These are phyloP conservation scores for Arthrobotrys pseudoclavata DNA, from an alignment of 2,329 filamentous ascomycete species.

Conservation along the genomic window DNA sequence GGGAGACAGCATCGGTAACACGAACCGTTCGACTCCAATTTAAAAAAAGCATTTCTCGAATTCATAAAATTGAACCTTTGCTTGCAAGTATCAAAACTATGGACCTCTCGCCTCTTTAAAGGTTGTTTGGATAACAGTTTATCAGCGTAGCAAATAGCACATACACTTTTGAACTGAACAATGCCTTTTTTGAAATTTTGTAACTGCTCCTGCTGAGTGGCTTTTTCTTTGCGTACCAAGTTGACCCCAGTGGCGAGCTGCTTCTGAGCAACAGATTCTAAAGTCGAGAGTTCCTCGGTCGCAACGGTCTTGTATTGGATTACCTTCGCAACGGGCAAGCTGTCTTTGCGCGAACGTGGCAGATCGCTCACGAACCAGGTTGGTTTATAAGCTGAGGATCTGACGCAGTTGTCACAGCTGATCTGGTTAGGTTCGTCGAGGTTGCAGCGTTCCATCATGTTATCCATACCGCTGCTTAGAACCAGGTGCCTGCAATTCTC, in stretches of 20 bases:
- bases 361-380: background rate
- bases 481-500: background rate
- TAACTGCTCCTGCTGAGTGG: background rate
- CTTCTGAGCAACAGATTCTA: no score
- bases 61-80: no score
- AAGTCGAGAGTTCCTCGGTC: background rate
- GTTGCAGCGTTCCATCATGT: background rate
- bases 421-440: background rate
- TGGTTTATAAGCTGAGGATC: background rate
- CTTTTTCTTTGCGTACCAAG: background rate
- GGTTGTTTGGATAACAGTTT: no score
- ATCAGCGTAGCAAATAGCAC: background rate
- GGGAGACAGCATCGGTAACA: no score
- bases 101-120: no score
- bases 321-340: background rate
- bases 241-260: no score
- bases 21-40: no score
- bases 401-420: background rate
- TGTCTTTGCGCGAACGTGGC: background rate
- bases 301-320: conserved; percentile 4
- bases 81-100: no score
- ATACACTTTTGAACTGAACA: background rate
- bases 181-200: background rate
- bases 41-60: no score
- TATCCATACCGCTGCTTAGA: background rate